Base-by-base conservation (phyloP, 73 alveolate species). In the Paramecium octaurelia region DNA sequence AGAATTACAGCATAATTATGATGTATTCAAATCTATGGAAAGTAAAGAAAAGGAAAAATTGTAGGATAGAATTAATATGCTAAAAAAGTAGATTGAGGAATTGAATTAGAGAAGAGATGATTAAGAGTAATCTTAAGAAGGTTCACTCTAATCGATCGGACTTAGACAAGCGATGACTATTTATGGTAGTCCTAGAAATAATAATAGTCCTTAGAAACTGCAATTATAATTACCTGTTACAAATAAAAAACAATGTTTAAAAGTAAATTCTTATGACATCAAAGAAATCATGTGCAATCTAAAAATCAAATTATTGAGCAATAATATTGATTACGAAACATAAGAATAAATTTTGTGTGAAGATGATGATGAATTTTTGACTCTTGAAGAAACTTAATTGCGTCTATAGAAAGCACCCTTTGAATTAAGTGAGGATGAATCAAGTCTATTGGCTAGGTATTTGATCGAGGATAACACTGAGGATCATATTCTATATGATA, bases 41-140 rank as follows among this genome's bases (percentile, higher is more conserved):
- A 43, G n/a, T 43, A 80, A 80, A 48, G 91, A 80, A 46, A 80
- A 80, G 31, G 91, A 80, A 64, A 80, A 80, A 9, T 80, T 80
- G 16, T 9, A 80, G 7, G 91, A 80, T 80, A 40, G 91, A 80
- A 80, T 80, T 3, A 80, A 80, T 80, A 44, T 80, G 57, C 31
- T 80, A 6, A 80, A 80, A 42, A 80, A 80, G n/a, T 44, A 80
- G 31, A 80, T 80, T 44, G 91, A 80, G 7, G 91, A 80, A 27
- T 24, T 80, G 21, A 23, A 80, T 31, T 44, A 80, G 7, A 27
- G 7, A 48, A 31, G 57, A 80, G 75, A 80, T 40, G 91, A 80
- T 73, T 11, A 4, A 46, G 91, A 31, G 6, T 43, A 21, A 38
- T 24, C 34, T 8, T 20, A 40, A 29, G 87, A 38, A 40, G 87